phyloP scores from a whole-genome alignment of 345 rosid genomes.

The Geranium brycei region DNA sequence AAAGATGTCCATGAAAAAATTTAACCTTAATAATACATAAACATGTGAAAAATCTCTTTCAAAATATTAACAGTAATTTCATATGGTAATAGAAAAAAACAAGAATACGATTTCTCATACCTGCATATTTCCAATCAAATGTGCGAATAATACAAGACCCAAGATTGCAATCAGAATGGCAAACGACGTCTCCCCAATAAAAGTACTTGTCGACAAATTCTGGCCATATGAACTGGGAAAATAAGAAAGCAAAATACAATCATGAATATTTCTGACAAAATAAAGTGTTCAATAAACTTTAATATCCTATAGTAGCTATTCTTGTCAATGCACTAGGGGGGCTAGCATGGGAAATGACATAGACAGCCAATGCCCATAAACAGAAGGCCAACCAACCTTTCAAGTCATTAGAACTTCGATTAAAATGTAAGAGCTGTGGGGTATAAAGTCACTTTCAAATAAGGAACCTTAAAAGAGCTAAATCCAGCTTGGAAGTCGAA shows the following conservation, averaged over 20 bases:
- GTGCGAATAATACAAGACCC: constrained; percentile 84
- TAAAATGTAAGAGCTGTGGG: no score
- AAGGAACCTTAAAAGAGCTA: no score
- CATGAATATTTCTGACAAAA: constrained; percentile 10
- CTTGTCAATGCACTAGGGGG: background rate
- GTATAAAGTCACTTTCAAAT: no score
- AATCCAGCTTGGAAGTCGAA: no score
- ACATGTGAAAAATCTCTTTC: background rate
- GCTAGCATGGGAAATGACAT: no score
- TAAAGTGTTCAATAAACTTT: constrained; percentile 1
- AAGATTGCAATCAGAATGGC: constrained; percentile 70
- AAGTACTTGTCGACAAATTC: constrained; percentile 70
- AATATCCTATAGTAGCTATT: background rate
- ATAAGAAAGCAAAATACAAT: constrained; percentile 14
- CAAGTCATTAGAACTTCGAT: no score
- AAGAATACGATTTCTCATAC: constrained; percentile 20
- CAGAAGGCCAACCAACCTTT: no score
- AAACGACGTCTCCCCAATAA: constrained; percentile 75
- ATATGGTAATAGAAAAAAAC: background rate
- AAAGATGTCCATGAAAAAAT: background rate
- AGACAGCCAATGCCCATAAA: no score
- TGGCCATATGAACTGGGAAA: constrained; percentile 76
- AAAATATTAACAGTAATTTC: no score
- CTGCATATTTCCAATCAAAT: constrained; percentile 97
- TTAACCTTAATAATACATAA: background rate